A percentile compares a stretch with the other conserved stretches of the same genome.
These are phyloP conservation scores for Tolypocladium nubicola DNA, from an alignment of 2,329 filamentous ascomycete genomes.

Conservation along the genomic window DNA sequence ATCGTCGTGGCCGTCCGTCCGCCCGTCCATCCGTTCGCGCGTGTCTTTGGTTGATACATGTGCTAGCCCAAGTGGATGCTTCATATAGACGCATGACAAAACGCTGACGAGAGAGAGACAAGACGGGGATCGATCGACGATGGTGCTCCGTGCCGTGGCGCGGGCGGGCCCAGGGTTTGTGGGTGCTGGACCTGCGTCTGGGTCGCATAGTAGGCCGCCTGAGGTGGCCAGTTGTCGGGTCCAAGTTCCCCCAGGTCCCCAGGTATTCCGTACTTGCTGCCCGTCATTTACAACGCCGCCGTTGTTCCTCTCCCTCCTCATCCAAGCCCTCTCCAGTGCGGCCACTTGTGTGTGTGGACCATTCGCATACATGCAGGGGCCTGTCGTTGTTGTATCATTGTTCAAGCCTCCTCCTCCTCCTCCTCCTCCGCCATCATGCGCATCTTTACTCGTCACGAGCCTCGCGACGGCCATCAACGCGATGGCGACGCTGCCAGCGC, in stretches of 20 bases:
- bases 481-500: not conserved
- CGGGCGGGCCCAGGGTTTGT: not conserved
- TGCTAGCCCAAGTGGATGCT: not conserved
- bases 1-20: not conserved
- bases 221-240: not conserved
- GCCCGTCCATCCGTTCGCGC: not conserved
- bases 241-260: not conserved
- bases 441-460: not conserved
- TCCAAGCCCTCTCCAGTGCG: not conserved
- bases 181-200: slow-evolving; percentile 3
- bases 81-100: not conserved
- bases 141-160: not conserved
- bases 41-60: not conserved
- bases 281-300: not conserved
- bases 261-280: not conserved
- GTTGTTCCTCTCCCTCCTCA: not conserved
- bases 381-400: not conserved
- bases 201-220: slow-evolving; percentile 2
- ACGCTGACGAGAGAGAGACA: not conserved
- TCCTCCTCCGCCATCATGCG: not conserved
- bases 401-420: not conserved
- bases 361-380: not conserved
- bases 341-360: not conserved
- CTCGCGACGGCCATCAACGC: not conserved
- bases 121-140: not conserved